Evolutionary conservation across 768 basidiomycete species (phyloP).

Genomic region (Daedalea quercina): DNA sequence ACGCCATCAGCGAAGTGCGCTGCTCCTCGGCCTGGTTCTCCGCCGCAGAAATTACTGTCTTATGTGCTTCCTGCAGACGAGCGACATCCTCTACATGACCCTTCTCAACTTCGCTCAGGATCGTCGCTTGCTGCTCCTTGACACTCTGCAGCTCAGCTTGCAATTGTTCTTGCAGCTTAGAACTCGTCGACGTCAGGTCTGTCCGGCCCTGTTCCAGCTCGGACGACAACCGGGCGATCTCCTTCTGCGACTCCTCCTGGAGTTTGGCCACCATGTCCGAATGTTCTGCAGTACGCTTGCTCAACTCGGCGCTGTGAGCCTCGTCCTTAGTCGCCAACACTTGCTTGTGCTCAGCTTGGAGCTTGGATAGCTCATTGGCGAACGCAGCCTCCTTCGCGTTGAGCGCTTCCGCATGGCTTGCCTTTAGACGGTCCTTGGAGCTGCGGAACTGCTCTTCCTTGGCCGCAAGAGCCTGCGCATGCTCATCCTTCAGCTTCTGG

Average conservation of each 20-base stretch:
- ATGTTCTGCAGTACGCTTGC: constrained; percentile 55
- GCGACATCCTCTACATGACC: constrained; percentile 51
- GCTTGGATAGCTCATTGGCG: constrained; percentile 48
- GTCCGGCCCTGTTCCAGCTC: constrained; percentile 40
- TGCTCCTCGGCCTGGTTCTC: constrained; percentile 29
- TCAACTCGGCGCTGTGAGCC: constrained; percentile 48
- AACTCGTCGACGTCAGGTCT: constrained; percentile 30
- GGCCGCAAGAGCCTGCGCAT: constrained; percentile 42
- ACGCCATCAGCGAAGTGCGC: constrained; percentile 26
- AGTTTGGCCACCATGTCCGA: constrained; percentile 43
- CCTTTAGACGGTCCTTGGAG: constrained; percentile 52
- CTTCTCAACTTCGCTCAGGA: constrained; percentile 48
- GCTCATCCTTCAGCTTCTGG: constrained; percentile 59
- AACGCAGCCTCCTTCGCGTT: constrained; percentile 59
- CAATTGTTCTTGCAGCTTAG: constrained; percentile 36
- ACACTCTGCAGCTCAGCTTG: constrained; percentile 40
- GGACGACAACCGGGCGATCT: constrained; percentile 41
- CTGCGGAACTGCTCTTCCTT: constrained; percentile 55
- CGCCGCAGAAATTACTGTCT: constrained; percentile 27
- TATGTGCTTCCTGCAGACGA: constrained; percentile 42
- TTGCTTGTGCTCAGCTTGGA: constrained; percentile 54
- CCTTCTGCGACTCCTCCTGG: constrained; percentile 47
- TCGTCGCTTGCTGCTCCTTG: constrained; percentile 47
- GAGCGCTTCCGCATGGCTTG: constrained; percentile 53
- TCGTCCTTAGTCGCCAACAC: constrained; percentile 48